Base-by-base conservation (phyloP, 2,329 filamentous ascomycete species). In the Cercospora sp. region DNA sequence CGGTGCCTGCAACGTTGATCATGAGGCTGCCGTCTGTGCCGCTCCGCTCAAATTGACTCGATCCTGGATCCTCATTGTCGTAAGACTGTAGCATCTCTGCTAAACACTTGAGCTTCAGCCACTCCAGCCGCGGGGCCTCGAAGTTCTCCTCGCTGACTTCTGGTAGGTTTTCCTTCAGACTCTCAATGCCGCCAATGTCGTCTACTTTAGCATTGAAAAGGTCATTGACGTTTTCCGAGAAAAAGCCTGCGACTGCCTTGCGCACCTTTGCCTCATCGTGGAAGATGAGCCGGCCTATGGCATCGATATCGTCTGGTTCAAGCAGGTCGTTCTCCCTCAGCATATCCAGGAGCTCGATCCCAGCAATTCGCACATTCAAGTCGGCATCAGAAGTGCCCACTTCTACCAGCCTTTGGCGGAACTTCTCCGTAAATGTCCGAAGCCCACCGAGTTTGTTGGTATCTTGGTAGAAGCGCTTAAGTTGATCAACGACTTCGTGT, bases 81-180 rank as follows among this genome's bases (percentile, higher is more conserved):
- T 97, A 98, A 9, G 88, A 87, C 33, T 91, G 87, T 28, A 99
- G 84, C 10, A 91, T 90, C 78, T 97, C 93, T 2, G 91, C 92
- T 13, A 99, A 84, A 72, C 91, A 94, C 80, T 98, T 99, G 77
- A 96, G 88, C 76, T 92, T 93, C 74, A 98, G 87, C 95, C 95
- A 99, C 70, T 91, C 90, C 57, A 89, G 84, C 69, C 91, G 89
- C 2, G 94, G 92, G 13, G 72, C 70, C 23, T 78, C 76, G 57
- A 71, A 76, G 2, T 88, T 88, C 63, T 91, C 89, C 69, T 89
- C 91, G 71, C 94, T 90, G 26, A 87, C 84, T 12, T 93, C 90
- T 8, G 89, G 87, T 66, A 97, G 86, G 8, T 88, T 83, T 75
- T 97, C 94, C 57, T 92, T 88, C 8, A 97, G 82, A 0, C 83